Evolutionary conservation across 495 filamentous ascomycete genomes (phyloP), one percentile per base, ranked within the genome.

Genomic region (Penicillium coprophilum): DNA sequence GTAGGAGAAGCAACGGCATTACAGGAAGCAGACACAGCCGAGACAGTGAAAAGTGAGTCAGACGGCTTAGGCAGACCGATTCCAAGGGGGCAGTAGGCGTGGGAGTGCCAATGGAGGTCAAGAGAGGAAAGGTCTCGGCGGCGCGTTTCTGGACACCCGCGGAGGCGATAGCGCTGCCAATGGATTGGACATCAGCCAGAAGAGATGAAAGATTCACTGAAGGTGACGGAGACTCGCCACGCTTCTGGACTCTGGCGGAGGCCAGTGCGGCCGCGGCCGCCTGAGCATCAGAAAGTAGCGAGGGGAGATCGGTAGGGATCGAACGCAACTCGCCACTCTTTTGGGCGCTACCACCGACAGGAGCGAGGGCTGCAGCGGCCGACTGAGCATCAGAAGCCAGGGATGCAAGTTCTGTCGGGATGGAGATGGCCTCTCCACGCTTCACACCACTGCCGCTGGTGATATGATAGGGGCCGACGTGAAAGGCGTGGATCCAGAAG

Each of bases 241-340:
- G 61, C 53, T 59, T 60, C 51, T 61, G 58, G 12, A 38, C 53
- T 15, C 47, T 47, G 7, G 44, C 43, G 4, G 61, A 64, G 2
- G 50, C 58, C 6, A 61, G 38, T 12, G 50, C 55, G 17, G 41
- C 50, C 6, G 34, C 54, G 27, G 47, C 40, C 3, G 59, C 50
- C 39, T 58, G 34, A 17, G 59, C 59, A 12, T 61, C 59, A 7
- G 59, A 55, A 6, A 53, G 21, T 10, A 61, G 30, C 12, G 59
- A 61, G 3, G 59, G 46, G 0, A 61, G 55, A 34, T 56, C 55
- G 17, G 55, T 64, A 17, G 62, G 62, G n/a, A 65, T 45, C 3
- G 56, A 32, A 3, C 61, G 51, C 23, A 51, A 53, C 6, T 50
- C 53, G 10, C 41, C 55, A 10, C 57, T 57, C 60, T 62, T 66